These are phyloP conservation scores for Pleurotus eryngii DNA, from an alignment of 768 basidiomycete species.

Conservation along the genomic window DNA sequence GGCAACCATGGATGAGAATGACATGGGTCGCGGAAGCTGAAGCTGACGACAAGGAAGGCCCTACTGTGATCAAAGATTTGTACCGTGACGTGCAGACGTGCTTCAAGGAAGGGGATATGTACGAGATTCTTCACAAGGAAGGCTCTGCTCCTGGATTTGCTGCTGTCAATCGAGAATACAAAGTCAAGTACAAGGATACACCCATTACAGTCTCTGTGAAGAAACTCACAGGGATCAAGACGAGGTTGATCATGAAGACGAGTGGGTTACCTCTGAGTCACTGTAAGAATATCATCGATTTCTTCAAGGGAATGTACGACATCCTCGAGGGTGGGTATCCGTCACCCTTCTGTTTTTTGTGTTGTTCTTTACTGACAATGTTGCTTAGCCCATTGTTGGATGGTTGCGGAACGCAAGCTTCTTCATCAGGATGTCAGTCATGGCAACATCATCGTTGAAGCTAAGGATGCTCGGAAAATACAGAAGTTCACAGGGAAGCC, in stretches of 20 bases:
- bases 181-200: neutral
- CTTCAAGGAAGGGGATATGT: neutral
- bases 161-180: neutral
- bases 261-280: neutral
- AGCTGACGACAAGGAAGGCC: neutral
- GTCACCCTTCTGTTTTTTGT: neutral
- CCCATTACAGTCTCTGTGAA: neutral
- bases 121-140: neutral
- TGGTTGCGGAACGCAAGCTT: neutral
- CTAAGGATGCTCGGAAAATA: no score
- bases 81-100: neutral
- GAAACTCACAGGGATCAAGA: neutral
- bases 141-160: neutral
- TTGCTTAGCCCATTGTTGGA: neutral
- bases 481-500: no score
- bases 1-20: neutral
- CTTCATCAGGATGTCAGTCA: no score
- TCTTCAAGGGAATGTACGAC: conserved; percentile 7
- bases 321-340: neutral
- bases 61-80: conserved; percentile 1
- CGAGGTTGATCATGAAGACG: neutral
- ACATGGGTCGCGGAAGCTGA: neutral
- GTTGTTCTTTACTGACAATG: neutral
- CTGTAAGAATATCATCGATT: neutral
- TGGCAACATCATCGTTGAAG: no score